Conservation (phyloP, 2,329 filamentous ascomycete species). For the Trichophyton schoenleinii region DNA sequence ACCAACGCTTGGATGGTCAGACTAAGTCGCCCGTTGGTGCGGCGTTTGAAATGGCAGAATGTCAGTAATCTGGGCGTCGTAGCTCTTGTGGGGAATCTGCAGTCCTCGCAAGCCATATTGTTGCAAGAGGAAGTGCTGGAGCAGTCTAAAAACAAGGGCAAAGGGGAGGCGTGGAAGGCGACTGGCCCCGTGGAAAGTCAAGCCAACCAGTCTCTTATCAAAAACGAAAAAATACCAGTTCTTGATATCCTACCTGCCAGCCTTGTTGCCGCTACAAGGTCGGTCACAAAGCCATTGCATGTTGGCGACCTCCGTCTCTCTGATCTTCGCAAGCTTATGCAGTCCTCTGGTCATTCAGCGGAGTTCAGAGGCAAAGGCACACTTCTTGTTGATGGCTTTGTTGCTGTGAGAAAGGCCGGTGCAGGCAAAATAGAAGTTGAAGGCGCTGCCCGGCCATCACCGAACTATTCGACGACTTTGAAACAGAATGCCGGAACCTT, state of each 20-base stretch:
- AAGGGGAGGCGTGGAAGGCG: conserved; percentile 32
- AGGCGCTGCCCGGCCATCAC: conserved; percentile 49
- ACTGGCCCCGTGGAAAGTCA: conserved; percentile 15
- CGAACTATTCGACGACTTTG: conserved; percentile 29
- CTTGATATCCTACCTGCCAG: conserved; percentile 48
- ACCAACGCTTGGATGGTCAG: conserved; percentile 96
- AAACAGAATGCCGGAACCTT: conserved; percentile 54
- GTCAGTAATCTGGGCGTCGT: conserved; percentile 82
- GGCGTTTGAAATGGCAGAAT: conserved; percentile 86
- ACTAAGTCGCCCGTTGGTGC: conserved; percentile 70
- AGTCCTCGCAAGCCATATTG: conserved; percentile 33
- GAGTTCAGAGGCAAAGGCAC: conserved; percentile 92
- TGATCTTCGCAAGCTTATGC: conserved; percentile 74
- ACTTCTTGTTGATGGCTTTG: conserved; percentile 73
- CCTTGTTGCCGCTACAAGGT: conserved; percentile 59
- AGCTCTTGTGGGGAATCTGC: conserved; percentile 67
- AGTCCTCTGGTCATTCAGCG: conserved; percentile 66
- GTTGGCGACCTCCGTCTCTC: conserved; percentile 86
- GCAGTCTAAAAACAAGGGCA: conserved; percentile 40
- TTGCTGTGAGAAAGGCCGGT: conserved; percentile 77
- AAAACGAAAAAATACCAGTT: conserved; percentile 34
- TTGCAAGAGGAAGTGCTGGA: conserved; percentile 26
- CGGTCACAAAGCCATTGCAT: conserved; percentile 75
- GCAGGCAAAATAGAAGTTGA: conserved; percentile 84
- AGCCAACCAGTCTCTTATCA: conserved; percentile 17